Base-by-base conservation (phyloP, 768 basidiomycete species). In the Tulasnella sp. region DNA sequence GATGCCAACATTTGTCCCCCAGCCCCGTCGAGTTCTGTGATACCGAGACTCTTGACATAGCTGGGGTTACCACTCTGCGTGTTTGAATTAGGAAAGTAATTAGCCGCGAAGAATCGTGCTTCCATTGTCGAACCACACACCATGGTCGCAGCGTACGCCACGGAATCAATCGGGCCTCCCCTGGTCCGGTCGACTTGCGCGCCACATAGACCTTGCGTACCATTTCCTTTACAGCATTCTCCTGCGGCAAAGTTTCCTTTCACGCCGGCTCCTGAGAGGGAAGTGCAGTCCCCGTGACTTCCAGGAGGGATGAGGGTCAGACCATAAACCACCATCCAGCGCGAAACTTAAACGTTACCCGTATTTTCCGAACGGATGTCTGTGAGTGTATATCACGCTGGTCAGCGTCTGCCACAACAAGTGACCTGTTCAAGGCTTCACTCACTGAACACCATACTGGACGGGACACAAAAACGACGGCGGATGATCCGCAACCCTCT, bases 251-350 rank as follows among this genome's bases (percentile, higher is more conserved):
- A 70, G 69, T 70, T 70, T 0, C 69, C 36, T 12, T 70, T 70
- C 2, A 70, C 69, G 2, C 69, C 36, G 36, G 36, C 25, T 70
- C 36, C 69, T 12, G 36, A 70, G 2, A 38, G 40, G 31, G 40
- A 3, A 34, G 69, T 70, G 25, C 69, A 70, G 69, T 70, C 69
- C 22, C 69, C 69, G 69, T 70, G 69, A 7, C 69, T 70, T 34
- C 3, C 15, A 70, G 40, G 19, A 0, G 8, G 6, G n/a, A 38
- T 70, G 19, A 39, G 4, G 17, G 31, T 38, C 12, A 38, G 69
- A 70, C 12, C 11, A 14, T 70, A 7, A 11, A 8, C 40, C 3
- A 31, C 19, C 8, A 3, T 2, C 8, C 29, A 4, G 14, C 14
- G 29, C 37, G 17, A 19, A 39, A 39, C 25, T 34, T 15, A 3